Base-by-base conservation (phyloP, 1,284 basidiomycete species). In the Ceratobasidium sp. region DNA sequence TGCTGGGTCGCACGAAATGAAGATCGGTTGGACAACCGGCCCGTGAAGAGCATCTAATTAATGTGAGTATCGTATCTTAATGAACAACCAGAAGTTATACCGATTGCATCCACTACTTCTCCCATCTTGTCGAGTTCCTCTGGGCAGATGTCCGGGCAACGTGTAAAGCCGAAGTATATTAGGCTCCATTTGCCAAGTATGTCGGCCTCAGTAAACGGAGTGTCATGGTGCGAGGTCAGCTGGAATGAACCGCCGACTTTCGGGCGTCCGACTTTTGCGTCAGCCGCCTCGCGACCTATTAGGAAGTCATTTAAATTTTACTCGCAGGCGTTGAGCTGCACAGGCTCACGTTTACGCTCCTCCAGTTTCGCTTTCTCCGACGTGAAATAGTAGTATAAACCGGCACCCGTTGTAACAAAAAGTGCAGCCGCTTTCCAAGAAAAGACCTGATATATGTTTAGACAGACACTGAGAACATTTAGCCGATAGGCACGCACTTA, bases 141-240 rank as follows among this genome's bases (percentile, higher is more conserved):
- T 1, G 97, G 97, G 84, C 97, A 99, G 79, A 99, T 99, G 85
- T 99, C 98, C 3, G 97, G 98, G 84, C 96, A 98, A 85, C 98
- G 96, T 44, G 96, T 96, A 86, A 98, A 98, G 16, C 96, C 96
- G 85, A 98, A 98, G 87, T 99, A 99, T 77, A 99, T 92, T 80
- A 99, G 87, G 52, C 89, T 94, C 86, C 89, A 93, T 88, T 95
- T 92, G 77, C 95, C 96, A 35, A 93, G 85, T 70, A 99, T 86
- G 83, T 98, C 91, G 78, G 94, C 86, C 68, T 98, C 92, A 0
- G 95, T 94, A 85, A 97, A 97, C 0, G 89, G 84, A 79, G 90
- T 87, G 77, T 90, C 91, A 30, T 89, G 83, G 80, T 95, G 91
- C 54, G 92, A 90, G 50, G 88, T 89, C 78, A 99, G 87, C 7